Conservation (phyloP, 2,329 filamentous ascomycete genomes). For the Fusarium succisae region DNA sequence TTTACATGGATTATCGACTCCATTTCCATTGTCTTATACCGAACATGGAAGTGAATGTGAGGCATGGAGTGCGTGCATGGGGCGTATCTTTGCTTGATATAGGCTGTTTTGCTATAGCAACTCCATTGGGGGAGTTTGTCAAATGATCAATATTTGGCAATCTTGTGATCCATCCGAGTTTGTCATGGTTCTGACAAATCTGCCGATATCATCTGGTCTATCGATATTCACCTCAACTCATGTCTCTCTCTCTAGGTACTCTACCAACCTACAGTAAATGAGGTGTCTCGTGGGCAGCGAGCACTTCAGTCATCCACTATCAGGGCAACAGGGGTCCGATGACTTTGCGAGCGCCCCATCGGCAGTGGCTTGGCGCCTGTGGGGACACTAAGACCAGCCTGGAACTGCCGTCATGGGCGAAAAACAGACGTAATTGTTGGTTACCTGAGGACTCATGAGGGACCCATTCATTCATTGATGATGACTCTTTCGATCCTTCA, state of each 20-base stretch:
- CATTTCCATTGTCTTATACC: background rate
- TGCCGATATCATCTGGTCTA: background rate
- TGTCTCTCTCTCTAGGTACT: background rate
- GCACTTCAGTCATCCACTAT: background rate
- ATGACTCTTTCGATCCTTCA: slow-evolving; percentile 31
- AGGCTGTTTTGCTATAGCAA: background rate
- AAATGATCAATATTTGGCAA: background rate
- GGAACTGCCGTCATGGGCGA: slow-evolving; percentile 17
- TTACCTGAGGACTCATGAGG: slow-evolving; percentile 22
- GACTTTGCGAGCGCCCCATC: slow-evolving; percentile 9
- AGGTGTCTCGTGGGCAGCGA: background rate
- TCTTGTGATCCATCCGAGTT: background rate
- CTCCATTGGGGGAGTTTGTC: background rate
- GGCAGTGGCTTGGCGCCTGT: slow-evolving; percentile 28
- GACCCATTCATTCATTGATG: slow-evolving; percentile 13
- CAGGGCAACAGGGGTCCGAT: slow-evolving; percentile 16
- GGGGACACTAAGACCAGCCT: slow-evolving; percentile 14
- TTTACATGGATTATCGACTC: background rate
- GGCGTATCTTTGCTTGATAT: background rate
- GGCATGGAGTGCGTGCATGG: background rate
- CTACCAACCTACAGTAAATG: background rate
- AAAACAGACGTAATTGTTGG: slow-evolving; percentile 16
- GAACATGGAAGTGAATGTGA: background rate
- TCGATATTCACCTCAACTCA: background rate
- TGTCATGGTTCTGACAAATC: background rate